Percentiles rank a stretch among this genome's conserved stretches.
phyloP scores from a whole-genome alignment of 352 stramenopile species.

The Sclerospora graminicola region DNA sequence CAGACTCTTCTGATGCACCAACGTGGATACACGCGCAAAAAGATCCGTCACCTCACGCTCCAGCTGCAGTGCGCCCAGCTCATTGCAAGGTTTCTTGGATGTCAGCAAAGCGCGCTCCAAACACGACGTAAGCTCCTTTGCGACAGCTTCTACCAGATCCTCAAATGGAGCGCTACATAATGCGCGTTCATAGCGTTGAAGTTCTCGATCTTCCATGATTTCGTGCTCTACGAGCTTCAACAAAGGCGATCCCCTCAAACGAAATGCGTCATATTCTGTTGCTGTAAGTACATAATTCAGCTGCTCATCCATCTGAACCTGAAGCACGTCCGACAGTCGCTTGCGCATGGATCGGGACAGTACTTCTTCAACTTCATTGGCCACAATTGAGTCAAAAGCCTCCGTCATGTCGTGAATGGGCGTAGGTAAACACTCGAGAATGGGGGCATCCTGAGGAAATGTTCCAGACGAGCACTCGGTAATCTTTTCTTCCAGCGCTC shows the following conservation, averaged over 20 bases:
- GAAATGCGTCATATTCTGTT: slow-evolving; percentile 53
- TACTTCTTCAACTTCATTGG: slow-evolving; percentile 61
- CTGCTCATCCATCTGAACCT: slow-evolving; percentile 33
- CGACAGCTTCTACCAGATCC: slow-evolving; percentile 47
- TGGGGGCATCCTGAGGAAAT: slow-evolving; percentile 43
- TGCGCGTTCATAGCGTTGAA: slow-evolving; percentile 47
- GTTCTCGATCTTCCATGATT: slow-evolving; percentile 51
- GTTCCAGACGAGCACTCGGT: slow-evolving; percentile 29
- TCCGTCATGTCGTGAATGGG: slow-evolving; percentile 56
- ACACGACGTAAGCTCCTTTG: slow-evolving; percentile 46
- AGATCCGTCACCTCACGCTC: slow-evolving; percentile 66
- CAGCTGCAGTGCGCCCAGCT: slow-evolving; percentile 67
- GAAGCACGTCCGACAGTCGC: slow-evolving; percentile 33
- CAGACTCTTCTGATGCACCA: slow-evolving; percentile 48
- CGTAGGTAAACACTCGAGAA: slow-evolving; percentile 69
- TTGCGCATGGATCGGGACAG: slow-evolving; percentile 35
- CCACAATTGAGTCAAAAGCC: slow-evolving; percentile 61
- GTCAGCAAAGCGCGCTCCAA: slow-evolving; percentile 40
- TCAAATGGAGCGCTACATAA: slow-evolving; percentile 60
- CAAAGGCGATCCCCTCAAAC: slow-evolving; percentile 51
- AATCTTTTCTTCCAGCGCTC: slow-evolving; percentile 47
- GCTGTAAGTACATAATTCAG: slow-evolving; percentile 60
- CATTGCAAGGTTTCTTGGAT: slow-evolving; percentile 61
- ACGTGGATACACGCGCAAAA: slow-evolving; percentile 34
- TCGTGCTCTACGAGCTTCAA: slow-evolving; percentile 54